phyloP scores from a whole-genome alignment of 2,329 filamentous ascomycete species.

The Ilyonectria mors-panacis region DNA sequence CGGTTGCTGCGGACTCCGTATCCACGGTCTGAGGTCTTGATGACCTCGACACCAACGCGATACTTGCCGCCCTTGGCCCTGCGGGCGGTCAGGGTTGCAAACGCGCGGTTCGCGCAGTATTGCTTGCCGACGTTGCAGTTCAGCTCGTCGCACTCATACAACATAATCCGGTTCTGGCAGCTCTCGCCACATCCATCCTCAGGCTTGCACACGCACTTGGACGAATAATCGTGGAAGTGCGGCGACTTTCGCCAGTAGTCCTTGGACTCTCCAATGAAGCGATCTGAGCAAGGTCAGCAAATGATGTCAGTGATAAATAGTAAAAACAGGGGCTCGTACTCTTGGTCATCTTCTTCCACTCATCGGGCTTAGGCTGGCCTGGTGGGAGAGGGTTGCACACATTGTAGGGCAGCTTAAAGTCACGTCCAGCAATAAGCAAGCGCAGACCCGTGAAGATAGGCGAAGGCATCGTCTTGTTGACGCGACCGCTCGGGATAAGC shows the following conservation, averaged over 20 bases:
- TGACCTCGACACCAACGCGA: slow-evolving; percentile 93
- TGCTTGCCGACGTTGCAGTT: slow-evolving; percentile 88
- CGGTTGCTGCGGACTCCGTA: slow-evolving; percentile 94
- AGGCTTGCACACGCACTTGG: slow-evolving; percentile 82
- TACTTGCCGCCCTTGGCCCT: slow-evolving; percentile 86
- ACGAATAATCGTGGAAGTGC: slow-evolving; percentile 80
- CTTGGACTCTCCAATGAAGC: slow-evolving; percentile 88
- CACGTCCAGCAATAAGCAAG: slow-evolving; percentile 78
- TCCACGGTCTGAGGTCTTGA: slow-evolving; percentile 90
- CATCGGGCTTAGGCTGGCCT: slow-evolving; percentile 91
- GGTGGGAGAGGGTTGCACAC: slow-evolving; percentile 89
- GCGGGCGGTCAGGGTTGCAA: slow-evolving; percentile 83
- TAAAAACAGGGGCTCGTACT: slow-evolving; percentile 70
- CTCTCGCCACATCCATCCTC: slow-evolving; percentile 89
- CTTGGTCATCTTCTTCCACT: slow-evolving; percentile 92
- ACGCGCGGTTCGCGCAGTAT: slow-evolving; percentile 87
- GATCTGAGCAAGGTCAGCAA: slow-evolving; percentile 72
- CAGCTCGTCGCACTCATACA: slow-evolving; percentile 93
- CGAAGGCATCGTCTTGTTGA: slow-evolving; percentile 75
- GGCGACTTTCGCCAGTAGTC: slow-evolving; percentile 86
- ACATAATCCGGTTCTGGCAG: slow-evolving; percentile 96
- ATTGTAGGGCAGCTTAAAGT: slow-evolving; percentile 92
- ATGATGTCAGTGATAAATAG: slow-evolving; percentile 9
- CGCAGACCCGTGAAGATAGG: slow-evolving; percentile 85
- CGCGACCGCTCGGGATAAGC: slow-evolving; percentile 61